phyloP scores from a whole-genome alignment of 1,284 basidiomycete genomes.

The Boletus hoseneyae region DNA sequence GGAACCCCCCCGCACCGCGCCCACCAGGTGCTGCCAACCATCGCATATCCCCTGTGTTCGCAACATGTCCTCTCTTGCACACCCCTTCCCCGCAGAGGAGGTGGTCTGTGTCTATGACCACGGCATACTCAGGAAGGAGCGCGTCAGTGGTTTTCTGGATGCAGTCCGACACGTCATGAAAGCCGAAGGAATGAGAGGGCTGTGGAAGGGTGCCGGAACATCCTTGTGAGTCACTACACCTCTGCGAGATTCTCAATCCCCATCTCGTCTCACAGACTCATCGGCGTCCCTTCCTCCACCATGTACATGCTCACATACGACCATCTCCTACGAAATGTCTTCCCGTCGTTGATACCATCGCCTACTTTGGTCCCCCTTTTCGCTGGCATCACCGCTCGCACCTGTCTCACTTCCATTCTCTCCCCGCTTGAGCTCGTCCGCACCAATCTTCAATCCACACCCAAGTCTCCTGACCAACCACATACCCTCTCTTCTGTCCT shows the following conservation, averaged over 20 bases:
- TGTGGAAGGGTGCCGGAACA: conserved; percentile 91
- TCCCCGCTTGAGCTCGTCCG: conserved; percentile 94
- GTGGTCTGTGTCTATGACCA: conserved; percentile 76
- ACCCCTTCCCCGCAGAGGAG: conserved; percentile 49
- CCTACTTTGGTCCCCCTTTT: conserved; percentile 69
- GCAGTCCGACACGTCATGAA: conserved; percentile 75
- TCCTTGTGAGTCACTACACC: conserved; percentile 60
- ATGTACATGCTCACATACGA: conserved; percentile 98
- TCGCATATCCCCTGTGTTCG: conserved; percentile 59
- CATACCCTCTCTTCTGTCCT: conserved; percentile 73
- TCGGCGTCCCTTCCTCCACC: conserved; percentile 91
- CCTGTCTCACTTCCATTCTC: conserved; percentile 74
- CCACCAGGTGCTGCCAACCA: conserved; percentile 68
- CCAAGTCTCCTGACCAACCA: conserved; percentile 60
- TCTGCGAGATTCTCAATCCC: conserved; percentile 13
- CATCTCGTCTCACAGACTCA: conserved; percentile 52
- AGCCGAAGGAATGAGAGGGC: conserved; percentile 72
- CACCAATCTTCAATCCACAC: conserved; percentile 90
- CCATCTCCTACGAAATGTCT: conserved; percentile 64
- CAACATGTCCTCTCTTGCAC: conserved; percentile 69
- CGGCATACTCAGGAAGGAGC: conserved; percentile 65
- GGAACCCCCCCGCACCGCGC: conserved; percentile 45
- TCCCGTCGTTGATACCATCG: conserved; percentile 57
- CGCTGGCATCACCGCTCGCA: conserved; percentile 82
- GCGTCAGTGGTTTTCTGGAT: conserved; percentile 78